Evolutionary conservation across 2,329 filamentous ascomycete species (phyloP).

Genomic region (Ophiostoma pallidulum): DNA sequence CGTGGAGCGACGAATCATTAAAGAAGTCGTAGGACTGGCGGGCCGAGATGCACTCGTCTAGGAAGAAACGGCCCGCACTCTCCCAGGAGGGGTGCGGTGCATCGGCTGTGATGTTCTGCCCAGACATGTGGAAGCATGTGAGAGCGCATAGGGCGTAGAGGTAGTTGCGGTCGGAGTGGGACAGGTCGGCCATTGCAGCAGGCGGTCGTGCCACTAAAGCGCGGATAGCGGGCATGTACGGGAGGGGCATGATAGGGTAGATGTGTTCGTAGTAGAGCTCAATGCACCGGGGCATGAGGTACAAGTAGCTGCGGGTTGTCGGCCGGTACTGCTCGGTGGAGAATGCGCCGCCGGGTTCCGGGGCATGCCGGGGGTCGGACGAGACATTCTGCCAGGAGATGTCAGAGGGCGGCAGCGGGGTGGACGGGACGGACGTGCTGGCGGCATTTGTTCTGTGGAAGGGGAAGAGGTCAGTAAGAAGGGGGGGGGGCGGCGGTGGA

Average conservation of each 20-base stretch:
- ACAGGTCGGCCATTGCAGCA: constrained; percentile 28
- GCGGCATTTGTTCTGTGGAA: constrained; percentile 6
- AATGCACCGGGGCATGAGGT: constrained; percentile 44
- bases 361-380: constrained; percentile 23
- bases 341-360: constrained; percentile 30
- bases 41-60: constrained; percentile 48
- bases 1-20: constrained; percentile 43
- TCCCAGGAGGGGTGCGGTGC: constrained; percentile 35
- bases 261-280: constrained; percentile 54
- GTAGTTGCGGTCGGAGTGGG: constrained; percentile 32
- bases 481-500: background rate
- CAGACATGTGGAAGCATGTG: constrained; percentile 40
- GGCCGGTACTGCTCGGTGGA: constrained; percentile 35
- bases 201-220: constrained; percentile 36
- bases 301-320: constrained; percentile 32
- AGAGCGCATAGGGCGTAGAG: constrained; percentile 50
- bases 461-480: background rate
- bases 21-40: constrained; percentile 49
- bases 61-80: constrained; percentile 42
- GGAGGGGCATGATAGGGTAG: constrained; percentile 54
- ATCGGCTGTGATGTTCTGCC: constrained; percentile 30
- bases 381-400: constrained; percentile 24
- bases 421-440: constrained; percentile 15
- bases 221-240: constrained; percentile 47
- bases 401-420: constrained; percentile 17